Percentiles rank a stretch among this genome's conserved stretches.
phyloP scores from a whole-genome alignment of 495 filamentous ascomycete genomes.

The Penicillium macrosclerotiorum region DNA sequence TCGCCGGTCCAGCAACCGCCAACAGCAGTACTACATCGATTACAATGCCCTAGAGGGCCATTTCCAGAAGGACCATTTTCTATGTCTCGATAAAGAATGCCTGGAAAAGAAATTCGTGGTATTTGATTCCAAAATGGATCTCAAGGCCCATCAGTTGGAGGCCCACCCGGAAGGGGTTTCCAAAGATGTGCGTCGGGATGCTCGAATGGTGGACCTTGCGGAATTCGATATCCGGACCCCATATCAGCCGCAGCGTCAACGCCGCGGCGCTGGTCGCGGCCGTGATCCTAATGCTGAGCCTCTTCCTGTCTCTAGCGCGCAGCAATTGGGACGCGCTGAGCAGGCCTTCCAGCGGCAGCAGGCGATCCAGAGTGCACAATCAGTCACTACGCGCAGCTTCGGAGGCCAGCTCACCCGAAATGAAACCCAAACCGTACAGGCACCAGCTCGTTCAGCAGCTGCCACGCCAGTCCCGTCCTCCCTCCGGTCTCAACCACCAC shows the following conservation, averaged over 20 bases:
- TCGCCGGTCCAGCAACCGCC: conserved; percentile 60
- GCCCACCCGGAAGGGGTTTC: conserved; percentile 72
- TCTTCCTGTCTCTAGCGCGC: conserved; percentile 72
- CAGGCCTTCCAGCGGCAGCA: conserved; percentile 90
- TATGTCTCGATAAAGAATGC: conserved; percentile 82
- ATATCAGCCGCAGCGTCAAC: conserved; percentile 62
- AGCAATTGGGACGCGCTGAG: conserved; percentile 81
- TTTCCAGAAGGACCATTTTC: conserved; percentile 82
- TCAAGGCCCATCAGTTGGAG: conserved; percentile 84
- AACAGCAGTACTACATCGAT: conserved; percentile 85
- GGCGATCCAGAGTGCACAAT: conserved; percentile 84
- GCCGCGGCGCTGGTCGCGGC: conserved; percentile 61
- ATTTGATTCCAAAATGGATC: conserved; percentile 88
- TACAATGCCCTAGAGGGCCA: conserved; percentile 82
- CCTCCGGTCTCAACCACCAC: conserved; percentile 36
- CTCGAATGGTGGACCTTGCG: conserved; percentile 81
- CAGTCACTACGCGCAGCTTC: conserved; percentile 73
- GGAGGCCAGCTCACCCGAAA: conserved; percentile 71
- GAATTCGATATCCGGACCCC: conserved; percentile 74
- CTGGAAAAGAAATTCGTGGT: conserved; percentile 98
- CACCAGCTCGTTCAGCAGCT: conserved; percentile 41
- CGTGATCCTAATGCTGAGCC: conserved; percentile 77
- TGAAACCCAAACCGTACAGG: conserved; percentile 44
- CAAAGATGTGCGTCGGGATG: conserved; percentile 82
- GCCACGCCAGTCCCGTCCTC: conserved; percentile 37